Evolutionary conservation across 805 yeast genomes (phyloP).

Genomic region (Lachancea meyersii): DNA sequence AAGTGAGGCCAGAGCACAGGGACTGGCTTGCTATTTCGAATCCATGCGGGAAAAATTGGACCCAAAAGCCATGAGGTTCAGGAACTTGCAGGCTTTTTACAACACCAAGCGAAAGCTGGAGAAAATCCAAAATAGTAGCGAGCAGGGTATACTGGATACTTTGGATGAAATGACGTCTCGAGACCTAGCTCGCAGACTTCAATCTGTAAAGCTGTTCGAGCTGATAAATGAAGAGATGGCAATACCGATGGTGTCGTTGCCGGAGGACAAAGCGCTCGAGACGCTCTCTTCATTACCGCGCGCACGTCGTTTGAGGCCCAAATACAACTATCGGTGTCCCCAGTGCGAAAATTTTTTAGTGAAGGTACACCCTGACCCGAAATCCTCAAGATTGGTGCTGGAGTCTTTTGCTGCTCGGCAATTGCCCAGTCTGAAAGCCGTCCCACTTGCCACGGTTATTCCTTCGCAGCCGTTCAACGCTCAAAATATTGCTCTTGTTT

Average conservation of each 20-base stretch:
- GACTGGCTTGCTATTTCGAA: conserved; percentile 6
- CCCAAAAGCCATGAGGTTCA: background rate
- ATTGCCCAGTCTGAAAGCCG: conserved; percentile 1
- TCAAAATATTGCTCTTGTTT: conserved; percentile 2
- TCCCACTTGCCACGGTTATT: background rate
- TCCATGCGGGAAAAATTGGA: background rate
- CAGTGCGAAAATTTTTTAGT: background rate
- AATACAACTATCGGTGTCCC: conserved; percentile 6
- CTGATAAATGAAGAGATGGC: conserved; percentile 6
- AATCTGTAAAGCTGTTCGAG: conserved; percentile 1
- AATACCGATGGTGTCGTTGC: background rate
- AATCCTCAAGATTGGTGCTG: conserved; percentile 1
- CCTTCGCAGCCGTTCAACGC: background rate
- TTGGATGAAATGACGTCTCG: background rate
- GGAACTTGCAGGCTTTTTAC: conserved; percentile 1
- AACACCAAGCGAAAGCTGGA: conserved; percentile 1
- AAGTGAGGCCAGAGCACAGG: background rate
- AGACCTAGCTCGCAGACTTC: background rate
- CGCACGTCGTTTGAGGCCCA: background rate
- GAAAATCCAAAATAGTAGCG: background rate
- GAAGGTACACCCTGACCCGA: conserved; percentile 4
- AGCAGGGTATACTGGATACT: background rate
- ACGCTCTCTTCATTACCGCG: background rate
- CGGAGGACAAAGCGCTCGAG: background rate
- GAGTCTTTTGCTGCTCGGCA: conserved; percentile 2